Evolutionary conservation across 2,329 filamentous ascomycete species (phyloP), one percentile per base, ranked within the genome.

Genomic region (Penicillium griseofulvum): DNA sequence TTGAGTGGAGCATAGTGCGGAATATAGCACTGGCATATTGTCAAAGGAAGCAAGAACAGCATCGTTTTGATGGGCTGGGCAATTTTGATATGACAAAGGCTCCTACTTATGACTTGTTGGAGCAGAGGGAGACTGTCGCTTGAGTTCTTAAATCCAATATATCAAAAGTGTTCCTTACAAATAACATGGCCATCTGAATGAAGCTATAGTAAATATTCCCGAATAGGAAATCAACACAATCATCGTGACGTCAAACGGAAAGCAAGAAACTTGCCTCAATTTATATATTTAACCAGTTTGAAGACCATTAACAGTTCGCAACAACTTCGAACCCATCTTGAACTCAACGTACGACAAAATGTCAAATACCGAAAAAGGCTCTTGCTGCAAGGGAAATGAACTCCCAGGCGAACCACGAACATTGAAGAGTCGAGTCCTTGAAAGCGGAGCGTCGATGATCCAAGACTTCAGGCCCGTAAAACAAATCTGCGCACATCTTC

Each of bases 401-500:
- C 44, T 68, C 43, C 65, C 70, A 29, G 73, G 74, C 19, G 64
- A 64, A 8, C 67, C 72, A 7, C 65, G 68, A 12, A 67, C 69
- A 7, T 60, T 63, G 36, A 74, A 75, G 60, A 75, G 69, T 50
- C 62, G 63, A 39, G 63, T 75, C 1, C 68, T 77, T 17, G 73
- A 76, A 52, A 68, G 68, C 10, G 74, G 73, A 17, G 74, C 74
- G 4, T 52, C 61, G 2, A 64, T 68, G 34, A 57, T 71, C 16
- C 74, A 77, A 52, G 70, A 76, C 60, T 90, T 95, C 70, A 77
- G 81, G 0, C 90, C 90, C 0, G 74, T 90, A 7, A 87, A 90
- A 65, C 83, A 85, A 50, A 82, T 95, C 46, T 94, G 90, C 72
- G 90, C 89, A 1, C 89, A 93, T 68, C 80, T 96, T 1, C 92